These are phyloP conservation scores for Boletus vinaceobasis DNA, from an alignment of 768 basidiomycete genomes.

Conservation along the genomic window DNA sequence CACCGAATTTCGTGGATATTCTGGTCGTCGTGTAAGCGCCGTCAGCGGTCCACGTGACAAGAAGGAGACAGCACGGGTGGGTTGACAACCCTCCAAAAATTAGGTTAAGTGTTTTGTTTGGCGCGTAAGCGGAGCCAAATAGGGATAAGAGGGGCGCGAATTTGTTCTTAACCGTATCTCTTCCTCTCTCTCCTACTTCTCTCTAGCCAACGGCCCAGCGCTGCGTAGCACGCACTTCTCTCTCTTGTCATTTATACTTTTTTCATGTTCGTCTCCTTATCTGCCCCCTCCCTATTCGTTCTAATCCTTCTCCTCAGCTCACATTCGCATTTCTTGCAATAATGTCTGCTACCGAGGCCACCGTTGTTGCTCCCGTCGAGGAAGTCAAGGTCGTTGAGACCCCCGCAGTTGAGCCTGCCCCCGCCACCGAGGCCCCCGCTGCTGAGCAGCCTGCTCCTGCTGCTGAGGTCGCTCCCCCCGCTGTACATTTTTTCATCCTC, in stretches of 20 bases:
- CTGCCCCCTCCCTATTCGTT: background rate
- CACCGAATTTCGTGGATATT: background rate
- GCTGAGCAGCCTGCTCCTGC: slow-evolving; percentile 25
- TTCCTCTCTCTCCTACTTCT: slow-evolving; percentile 58
- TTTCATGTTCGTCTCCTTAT: slow-evolving; percentile 40
- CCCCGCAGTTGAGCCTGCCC: slow-evolving; percentile 28
- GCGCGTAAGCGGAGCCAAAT: slow-evolving; percentile 40
- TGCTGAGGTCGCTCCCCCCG: slow-evolving; percentile 32
- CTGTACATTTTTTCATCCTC: slow-evolving; percentile 27
- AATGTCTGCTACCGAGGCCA: slow-evolving; percentile 79
- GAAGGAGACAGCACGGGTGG: slow-evolving; percentile 2
- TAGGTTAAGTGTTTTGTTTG: slow-evolving; percentile 38
- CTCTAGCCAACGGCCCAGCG: slow-evolving; percentile 47
- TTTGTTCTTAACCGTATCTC: slow-evolving; percentile 37
- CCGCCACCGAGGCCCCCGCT: slow-evolving; percentile 29
- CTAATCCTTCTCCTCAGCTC: slow-evolving; percentile 40
- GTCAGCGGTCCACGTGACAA: slow-evolving; percentile 3
- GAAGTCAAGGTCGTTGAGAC: slow-evolving; percentile 52
- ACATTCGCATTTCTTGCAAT: slow-evolving; percentile 55
- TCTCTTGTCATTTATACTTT: slow-evolving; percentile 56
- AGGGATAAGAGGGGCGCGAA: slow-evolving; percentile 40
- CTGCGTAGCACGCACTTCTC: slow-evolving; percentile 59
- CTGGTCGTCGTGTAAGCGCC: slow-evolving; percentile 1
- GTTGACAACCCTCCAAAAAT: slow-evolving; percentile 19
- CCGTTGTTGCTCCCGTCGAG: slow-evolving; percentile 48